phyloP scores from a whole-genome alignment of 805 yeast genomes.

The Grigorovia jiainica region DNA sequence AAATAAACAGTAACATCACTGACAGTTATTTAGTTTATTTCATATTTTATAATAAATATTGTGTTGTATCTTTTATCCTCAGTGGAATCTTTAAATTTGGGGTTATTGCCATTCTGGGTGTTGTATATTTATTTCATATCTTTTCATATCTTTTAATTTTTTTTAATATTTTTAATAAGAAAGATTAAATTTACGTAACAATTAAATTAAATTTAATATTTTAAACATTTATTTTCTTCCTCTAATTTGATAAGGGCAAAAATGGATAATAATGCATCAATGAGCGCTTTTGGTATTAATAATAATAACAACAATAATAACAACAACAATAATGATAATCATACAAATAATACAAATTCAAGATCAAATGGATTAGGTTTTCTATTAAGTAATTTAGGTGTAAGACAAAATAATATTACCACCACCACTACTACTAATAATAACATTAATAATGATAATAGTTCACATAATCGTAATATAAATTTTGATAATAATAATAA shows the following conservation, averaged over 20 bases:
- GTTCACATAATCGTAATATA: background rate
- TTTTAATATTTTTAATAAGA: too few relatives aligned
- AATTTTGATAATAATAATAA: conserved; percentile 4
- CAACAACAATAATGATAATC: conserved; percentile 1
- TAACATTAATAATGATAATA: background rate
- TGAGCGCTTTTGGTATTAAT: conserved; percentile 7
- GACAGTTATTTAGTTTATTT: too few relatives aligned
- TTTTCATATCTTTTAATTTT: too few relatives aligned
- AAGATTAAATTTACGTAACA: too few relatives aligned
- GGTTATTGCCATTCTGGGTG: too few relatives aligned
- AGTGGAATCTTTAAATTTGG: too few relatives aligned
- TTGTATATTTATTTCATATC: too few relatives aligned
- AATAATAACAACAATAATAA: background rate
- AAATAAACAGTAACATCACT: too few relatives aligned
- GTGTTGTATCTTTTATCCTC: too few relatives aligned
- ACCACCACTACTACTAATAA: background rate
- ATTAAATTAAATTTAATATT: too few relatives aligned
- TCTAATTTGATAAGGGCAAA: background rate
- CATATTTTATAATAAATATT: too few relatives aligned
- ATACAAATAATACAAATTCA: conserved; percentile 1
- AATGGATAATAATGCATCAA: conserved; percentile 1
- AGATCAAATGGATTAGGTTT: conserved; percentile 3
- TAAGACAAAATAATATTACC: conserved; percentile 11
- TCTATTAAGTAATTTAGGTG: conserved; percentile 23
- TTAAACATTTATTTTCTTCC: background rate